phyloP scores from a whole-genome alignment of 805 yeast genomes.

The Yamadazyma ubonensis region DNA sequence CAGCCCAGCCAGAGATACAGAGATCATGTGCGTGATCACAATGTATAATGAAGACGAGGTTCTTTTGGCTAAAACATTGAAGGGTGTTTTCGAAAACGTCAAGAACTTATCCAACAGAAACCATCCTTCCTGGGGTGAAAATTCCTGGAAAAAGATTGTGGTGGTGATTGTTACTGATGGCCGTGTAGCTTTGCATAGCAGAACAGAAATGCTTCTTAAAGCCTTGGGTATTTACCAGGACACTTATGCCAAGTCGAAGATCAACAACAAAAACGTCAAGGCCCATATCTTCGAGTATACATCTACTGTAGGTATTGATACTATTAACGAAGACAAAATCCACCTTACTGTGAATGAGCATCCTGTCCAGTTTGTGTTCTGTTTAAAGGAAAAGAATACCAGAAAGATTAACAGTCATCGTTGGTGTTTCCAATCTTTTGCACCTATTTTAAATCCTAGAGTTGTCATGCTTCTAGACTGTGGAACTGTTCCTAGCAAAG shows the following conservation, averaged over 20 bases:
- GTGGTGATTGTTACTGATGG: constrained; percentile 92
- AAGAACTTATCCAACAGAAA: constrained; percentile 66
- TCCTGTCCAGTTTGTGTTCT: constrained; percentile 87
- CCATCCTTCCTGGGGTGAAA: constrained; percentile 85
- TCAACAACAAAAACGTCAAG: constrained; percentile 76
- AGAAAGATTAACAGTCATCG: constrained; percentile 93
- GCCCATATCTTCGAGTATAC: constrained; percentile 94
- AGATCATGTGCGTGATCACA: constrained; percentile 80
- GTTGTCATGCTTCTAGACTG: constrained; percentile 86
- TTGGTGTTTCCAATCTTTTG: constrained; percentile 95
- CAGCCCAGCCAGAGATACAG: constrained; percentile 76
- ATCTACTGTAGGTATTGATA: constrained; percentile 81
- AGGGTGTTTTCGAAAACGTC: constrained; percentile 88
- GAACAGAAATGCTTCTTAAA: constrained; percentile 76
- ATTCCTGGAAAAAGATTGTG: constrained; percentile 91
- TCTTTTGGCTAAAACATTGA: constrained; percentile 76
- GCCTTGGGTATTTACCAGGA: constrained; percentile 92
- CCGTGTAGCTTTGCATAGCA: constrained; percentile 74
- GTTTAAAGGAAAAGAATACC: constrained; percentile 84
- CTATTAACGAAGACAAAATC: constrained; percentile 57
- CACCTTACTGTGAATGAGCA: constrained; percentile 64
- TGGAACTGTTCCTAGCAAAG: constrained; percentile 87
- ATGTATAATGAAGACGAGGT: constrained; percentile 89
- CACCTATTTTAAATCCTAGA: constrained; percentile 76
- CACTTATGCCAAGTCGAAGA: constrained; percentile 90